Evolutionary conservation across 805 yeast species (phyloP).

Genomic region (Saturnispora besseyi): DNA sequence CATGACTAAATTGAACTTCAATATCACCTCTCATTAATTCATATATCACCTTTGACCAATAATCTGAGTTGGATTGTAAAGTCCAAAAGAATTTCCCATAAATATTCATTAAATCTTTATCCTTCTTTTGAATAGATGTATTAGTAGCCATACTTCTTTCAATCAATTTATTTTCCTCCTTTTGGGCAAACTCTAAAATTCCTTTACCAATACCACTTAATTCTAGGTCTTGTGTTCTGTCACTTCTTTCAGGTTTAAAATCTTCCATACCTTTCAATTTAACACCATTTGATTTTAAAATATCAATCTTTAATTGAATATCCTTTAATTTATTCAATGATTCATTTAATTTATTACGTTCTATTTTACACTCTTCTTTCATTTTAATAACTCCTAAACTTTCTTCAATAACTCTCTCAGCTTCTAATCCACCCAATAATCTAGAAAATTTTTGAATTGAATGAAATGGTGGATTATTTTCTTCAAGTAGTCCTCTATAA

Average conservation of each 20-base stretch:
- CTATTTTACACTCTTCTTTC: constrained; percentile 41
- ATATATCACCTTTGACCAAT: constrained; percentile 45
- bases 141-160: neutral
- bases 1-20: constrained; percentile 15
- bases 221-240: constrained; percentile 39
- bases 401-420: constrained; percentile 34
- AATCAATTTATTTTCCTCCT: constrained; percentile 17
- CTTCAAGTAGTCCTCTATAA: constrained; percentile 59
- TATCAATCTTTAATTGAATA: constrained; percentile 66
- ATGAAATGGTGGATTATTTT: constrained; percentile 67
- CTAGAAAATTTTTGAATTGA: constrained; percentile 72
- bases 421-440: constrained; percentile 50
- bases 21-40: constrained; percentile 3
- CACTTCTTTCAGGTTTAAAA: constrained; percentile 5
- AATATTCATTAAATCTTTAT: constrained; percentile 47
- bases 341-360: constrained; percentile 59
- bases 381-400: constrained; percentile 7
- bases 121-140: constrained; percentile 27
- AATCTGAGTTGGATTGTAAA: constrained; percentile 73
- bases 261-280: constrained; percentile 51
- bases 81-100: constrained; percentile 76
- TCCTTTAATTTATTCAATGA: constrained; percentile 69
- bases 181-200: constrained; percentile 36
- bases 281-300: constrained; percentile 71
- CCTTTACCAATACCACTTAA: constrained; percentile 55